Conservation (phyloP, 2,329 filamentous ascomycete species). For the Fusarium lateritium region DNA sequence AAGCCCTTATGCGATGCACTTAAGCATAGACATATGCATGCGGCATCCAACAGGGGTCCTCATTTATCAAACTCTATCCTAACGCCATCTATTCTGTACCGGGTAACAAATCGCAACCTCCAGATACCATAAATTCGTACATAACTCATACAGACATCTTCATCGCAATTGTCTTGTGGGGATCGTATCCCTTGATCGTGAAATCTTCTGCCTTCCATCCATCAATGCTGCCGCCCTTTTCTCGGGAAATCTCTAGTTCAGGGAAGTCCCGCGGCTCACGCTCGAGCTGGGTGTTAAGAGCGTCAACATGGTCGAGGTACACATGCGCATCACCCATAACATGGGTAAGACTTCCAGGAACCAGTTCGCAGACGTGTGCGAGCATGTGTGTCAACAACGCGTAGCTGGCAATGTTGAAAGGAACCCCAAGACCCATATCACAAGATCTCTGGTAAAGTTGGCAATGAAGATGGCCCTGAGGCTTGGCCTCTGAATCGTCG, state of each 20-base stretch:
- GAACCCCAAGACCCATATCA: constrained; percentile 97
- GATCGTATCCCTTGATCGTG: constrained; percentile 87
- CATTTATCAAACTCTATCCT: constrained; percentile 14
- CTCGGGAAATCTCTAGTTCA: constrained; percentile 78
- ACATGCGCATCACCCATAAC: constrained; percentile 99
- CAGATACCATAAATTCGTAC: not conserved
- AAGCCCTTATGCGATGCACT: not conserved
- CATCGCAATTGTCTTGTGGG: constrained; percentile 94
- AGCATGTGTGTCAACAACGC: constrained; percentile 96
- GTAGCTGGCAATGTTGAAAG: constrained; percentile 98
- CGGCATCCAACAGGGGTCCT: not conserved
- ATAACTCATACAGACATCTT: constrained; percentile 86
- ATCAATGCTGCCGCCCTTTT: constrained; percentile 83
- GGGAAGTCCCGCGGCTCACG: constrained; percentile 88
- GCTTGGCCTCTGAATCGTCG: constrained; percentile 55
- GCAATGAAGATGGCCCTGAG: constrained; percentile 83
- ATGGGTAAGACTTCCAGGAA: constrained; percentile 90
- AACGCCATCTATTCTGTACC: constrained; percentile 39
- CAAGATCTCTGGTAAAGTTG: constrained; percentile 94
- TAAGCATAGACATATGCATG: not conserved
- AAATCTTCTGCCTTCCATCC: constrained; percentile 93
- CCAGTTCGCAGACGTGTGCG: constrained; percentile 86
- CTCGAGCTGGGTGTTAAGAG: constrained; percentile 83
- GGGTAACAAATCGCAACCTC: constrained; percentile 5
- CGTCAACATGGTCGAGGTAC: constrained; percentile 92